Conservation (phyloP, 108 stramenopile genomes). For the Skeletonema marinoi region DNA sequence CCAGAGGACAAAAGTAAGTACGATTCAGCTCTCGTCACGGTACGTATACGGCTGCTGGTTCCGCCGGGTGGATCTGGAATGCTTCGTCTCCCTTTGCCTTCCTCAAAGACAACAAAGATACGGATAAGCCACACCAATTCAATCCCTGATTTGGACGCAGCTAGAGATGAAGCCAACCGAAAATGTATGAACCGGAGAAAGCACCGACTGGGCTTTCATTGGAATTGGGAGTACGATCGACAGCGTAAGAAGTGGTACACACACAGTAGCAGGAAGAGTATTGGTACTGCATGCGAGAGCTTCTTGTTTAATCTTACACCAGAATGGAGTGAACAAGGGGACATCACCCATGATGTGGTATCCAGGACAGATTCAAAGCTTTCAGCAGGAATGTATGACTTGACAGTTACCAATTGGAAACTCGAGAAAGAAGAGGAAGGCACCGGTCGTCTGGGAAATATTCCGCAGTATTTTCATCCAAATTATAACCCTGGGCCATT, state of each 20-base stretch:
- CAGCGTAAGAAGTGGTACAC: slow-evolving; percentile 22
- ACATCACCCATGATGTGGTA: not conserved
- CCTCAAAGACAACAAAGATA: slow-evolving; percentile 9
- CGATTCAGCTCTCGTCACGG: slow-evolving; percentile 28
- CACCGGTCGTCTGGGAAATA: not conserved
- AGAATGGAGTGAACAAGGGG: not conserved
- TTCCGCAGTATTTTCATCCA: not conserved
- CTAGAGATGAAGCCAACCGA: slow-evolving; percentile 5
- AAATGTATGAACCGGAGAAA: slow-evolving; percentile 19
- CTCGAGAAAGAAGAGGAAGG: slow-evolving; percentile 1
- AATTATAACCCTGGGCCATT: not conserved
- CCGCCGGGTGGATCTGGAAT: slow-evolving; percentile 23
- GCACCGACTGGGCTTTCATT: slow-evolving; percentile 25
- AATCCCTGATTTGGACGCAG: slow-evolving; percentile 2
- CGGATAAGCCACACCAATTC: not conserved
- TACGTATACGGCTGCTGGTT: slow-evolving; percentile 28
- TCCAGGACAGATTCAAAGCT: not conserved
- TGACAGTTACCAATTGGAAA: not conserved
- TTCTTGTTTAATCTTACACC: not conserved
- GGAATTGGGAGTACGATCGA: slow-evolving; percentile 40
- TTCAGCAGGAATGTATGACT: not conserved
- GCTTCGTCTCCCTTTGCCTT: slow-evolving; percentile 20
- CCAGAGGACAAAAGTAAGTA: slow-evolving; percentile 13
- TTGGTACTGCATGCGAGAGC: slow-evolving; percentile 21
- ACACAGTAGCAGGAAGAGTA: slow-evolving; percentile 17